Base-by-base conservation (phyloP, 2,329 filamentous ascomycete genomes). In the Colletotrichum sp. region DNA sequence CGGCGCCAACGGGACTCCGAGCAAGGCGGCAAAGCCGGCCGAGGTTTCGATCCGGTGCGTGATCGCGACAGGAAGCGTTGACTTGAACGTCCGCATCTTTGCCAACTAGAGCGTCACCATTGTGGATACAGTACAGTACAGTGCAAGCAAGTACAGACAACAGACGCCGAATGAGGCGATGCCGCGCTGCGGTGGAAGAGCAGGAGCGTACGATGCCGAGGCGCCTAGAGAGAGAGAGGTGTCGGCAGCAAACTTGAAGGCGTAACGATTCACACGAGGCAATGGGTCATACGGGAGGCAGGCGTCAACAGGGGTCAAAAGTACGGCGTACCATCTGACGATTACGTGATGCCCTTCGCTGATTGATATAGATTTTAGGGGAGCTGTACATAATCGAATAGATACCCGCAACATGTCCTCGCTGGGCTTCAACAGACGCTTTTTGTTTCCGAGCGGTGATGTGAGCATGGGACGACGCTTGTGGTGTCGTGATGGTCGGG, bases 21-120 rank as follows among this genome's bases (percentile, higher is more conserved):
- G 83, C 81, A 93, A 93, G 82, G 89, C 90, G 68, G 82, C 84
- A 7, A 27, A 83, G 83, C 4, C 83, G 83, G 49, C 49, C 4
- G 90, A 92, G 75, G 88, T 92, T 63, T 92, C 92, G 79, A 95
- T 98, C 77, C 90, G 95, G 77, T 98, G 95, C 82, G 93, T 98
- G 22, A 93, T 98, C 80, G 96, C 95, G 11, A 98, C 95, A 4
- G 95, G 95, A 44, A 95, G 95, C 82, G 95, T 98, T 74, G 95
- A 98, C 86, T 87, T 93, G 82, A 95, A 93, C 79, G 91, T 98
- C 78, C 90, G 94, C 80, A 92, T 98, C 69, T 98, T 96, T 87
- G 95, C 95, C 69, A 89, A 89, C 81, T 89, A 39, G 49, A 36
- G 16, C 27, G 8, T n/a, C 15, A 19, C 16, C 27, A 15, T 39